Evolutionary conservation across 768 basidiomycete genomes (phyloP).

Genomic region (Serendipita sp.): DNA sequence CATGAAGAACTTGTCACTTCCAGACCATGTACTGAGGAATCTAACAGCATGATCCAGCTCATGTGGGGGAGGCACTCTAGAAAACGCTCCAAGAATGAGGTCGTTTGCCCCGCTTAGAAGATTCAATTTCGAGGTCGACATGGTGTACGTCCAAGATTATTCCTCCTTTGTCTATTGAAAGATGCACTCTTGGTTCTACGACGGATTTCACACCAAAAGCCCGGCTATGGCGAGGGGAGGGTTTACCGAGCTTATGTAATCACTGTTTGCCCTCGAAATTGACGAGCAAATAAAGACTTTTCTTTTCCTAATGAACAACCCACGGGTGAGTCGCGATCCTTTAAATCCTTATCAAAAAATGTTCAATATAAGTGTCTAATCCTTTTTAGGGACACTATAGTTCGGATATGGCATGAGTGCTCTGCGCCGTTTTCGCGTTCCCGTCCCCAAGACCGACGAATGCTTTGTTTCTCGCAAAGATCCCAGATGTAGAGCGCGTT

Average conservation of each 20-base stretch:
- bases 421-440: constrained; percentile 83
- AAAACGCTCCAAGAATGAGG: constrained; percentile 44
- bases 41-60: constrained; percentile 56
- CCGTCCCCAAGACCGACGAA: constrained; percentile 16
- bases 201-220: neutral
- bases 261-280: constrained; percentile 18
- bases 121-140: constrained; percentile 37
- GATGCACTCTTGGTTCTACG: neutral
- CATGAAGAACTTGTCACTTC: constrained; percentile 72
- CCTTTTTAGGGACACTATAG: constrained; percentile 64
- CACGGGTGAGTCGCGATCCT: constrained; percentile 10
- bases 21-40: constrained; percentile 69
- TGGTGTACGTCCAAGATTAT: constrained; percentile 14
- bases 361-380: neutral
- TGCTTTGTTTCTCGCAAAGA: neutral
- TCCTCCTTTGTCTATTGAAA: neutral
- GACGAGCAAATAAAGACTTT: constrained; percentile 12
- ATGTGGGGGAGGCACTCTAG: constrained; percentile 38
- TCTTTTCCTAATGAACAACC: constrained; percentile 36
- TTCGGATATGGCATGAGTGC: constrained; percentile 72
- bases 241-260: constrained; percentile 22
- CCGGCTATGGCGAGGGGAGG: neutral
- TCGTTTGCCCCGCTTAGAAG: constrained; percentile 41
- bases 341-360: neutral
- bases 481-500: neutral